A percentile compares a stretch with the other conserved stretches of the same genome.
phyloP scores from a whole-genome alignment of 129 eudicot genomes.

The Tagetes erecta region DNA sequence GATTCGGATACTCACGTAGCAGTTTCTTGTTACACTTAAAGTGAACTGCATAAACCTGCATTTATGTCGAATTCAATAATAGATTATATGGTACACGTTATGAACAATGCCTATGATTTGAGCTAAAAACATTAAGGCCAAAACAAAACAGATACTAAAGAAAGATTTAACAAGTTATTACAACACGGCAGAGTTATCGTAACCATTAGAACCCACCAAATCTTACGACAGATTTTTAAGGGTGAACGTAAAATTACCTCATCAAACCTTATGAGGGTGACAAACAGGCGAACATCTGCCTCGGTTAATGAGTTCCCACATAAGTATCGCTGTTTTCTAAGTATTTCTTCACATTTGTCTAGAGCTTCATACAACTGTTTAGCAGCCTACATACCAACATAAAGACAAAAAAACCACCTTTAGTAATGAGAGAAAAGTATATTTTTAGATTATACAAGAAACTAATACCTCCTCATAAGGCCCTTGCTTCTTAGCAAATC shows the following conservation, averaged over 20 bases:
- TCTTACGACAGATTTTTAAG: too few species aligned
- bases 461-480: slow-evolving; percentile 11
- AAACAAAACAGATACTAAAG: background rate
- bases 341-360: slow-evolving; percentile 94
- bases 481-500: slow-evolving; percentile 17
- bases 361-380: slow-evolving; percentile 67
- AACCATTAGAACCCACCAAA: background rate
- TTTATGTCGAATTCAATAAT: background rate
- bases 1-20: slow-evolving; percentile 53
- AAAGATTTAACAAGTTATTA: background rate
- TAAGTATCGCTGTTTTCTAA: slow-evolving; percentile 73
- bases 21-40: slow-evolving; percentile 90
- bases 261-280: slow-evolving; percentile 90
- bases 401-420: background rate
- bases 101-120: background rate
- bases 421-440: background rate
- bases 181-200: background rate
- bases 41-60: slow-evolving; percentile 87
- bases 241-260: slow-evolving; percentile 49
- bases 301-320: slow-evolving; percentile 62
- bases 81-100: background rate
- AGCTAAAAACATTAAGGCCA: background rate
- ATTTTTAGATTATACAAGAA: background rate
- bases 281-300: slow-evolving; percentile 67
- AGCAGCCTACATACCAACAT: slow-evolving; percentile 59